Conservation (phyloP, 2,329 filamentous ascomycete genomes). For the Zymoseptoria ardabiliae region DNA sequence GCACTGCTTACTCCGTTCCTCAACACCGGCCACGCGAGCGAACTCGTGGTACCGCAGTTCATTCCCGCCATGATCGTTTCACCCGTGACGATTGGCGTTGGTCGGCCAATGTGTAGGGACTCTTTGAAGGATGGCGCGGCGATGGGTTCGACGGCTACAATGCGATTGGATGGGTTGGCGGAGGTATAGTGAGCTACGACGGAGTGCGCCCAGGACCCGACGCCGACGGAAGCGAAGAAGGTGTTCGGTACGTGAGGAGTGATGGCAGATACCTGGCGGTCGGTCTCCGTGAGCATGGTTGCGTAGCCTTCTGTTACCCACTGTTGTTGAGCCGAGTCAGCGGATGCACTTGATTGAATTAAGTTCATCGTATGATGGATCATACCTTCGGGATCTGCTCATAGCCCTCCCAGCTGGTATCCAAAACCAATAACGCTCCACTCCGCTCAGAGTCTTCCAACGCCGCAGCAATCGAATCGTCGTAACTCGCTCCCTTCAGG, state of each 20-base stretch:
- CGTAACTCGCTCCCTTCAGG: slow-evolving; percentile 52
- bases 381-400: slow-evolving; percentile 57
- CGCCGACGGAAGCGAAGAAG: slow-evolving; percentile 61
- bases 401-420: slow-evolving; percentile 61
- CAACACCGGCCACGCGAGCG: slow-evolving; percentile 57
- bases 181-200: slow-evolving; percentile 59
- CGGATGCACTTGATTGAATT: too few relatives aligned
- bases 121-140: slow-evolving; percentile 53
- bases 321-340: slow-evolving; percentile 19
- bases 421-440: slow-evolving; percentile 55
- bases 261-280: slow-evolving; percentile 49
- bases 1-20: slow-evolving; percentile 52
- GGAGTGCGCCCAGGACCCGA: slow-evolving; percentile 65
- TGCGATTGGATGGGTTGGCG: slow-evolving; percentile 19
- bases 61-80: slow-evolving; percentile 68
- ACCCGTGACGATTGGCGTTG: slow-evolving; percentile 46
- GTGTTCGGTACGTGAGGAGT: slow-evolving; percentile 35
- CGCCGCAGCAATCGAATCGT: slow-evolving; percentile 51
- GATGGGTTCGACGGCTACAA: slow-evolving; percentile 65
- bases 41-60: slow-evolving; percentile 63
- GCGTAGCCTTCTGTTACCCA: slow-evolving; percentile 75
- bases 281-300: slow-evolving; percentile 63
- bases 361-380: too few relatives aligned
- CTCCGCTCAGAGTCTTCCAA: slow-evolving; percentile 35
- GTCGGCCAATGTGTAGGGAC: slow-evolving; percentile 44